These are phyloP conservation scores for Podila minutissima DNA, from an alignment of 192 early-diverging fungal species.

Conservation along the genomic window DNA sequence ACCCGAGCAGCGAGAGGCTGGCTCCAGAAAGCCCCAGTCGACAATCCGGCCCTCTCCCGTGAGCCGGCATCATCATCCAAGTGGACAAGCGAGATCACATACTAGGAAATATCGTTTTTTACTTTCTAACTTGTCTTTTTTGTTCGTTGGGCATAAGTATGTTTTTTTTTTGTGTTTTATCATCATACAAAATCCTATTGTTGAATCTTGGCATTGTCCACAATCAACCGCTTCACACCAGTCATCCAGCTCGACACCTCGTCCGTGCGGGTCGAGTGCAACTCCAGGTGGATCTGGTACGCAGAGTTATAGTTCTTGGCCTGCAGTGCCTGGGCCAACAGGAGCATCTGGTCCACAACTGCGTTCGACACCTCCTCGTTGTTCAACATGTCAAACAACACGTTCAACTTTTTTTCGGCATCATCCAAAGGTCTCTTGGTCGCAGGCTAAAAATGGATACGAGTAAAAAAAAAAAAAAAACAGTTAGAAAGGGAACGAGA, in stretches of 20 bases:
- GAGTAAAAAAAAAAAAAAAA: neutral
- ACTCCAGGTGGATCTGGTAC: conserved; percentile 47
- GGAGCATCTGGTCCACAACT: conserved; percentile 69
- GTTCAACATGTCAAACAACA: conserved; percentile 89
- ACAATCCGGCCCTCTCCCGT: too few species aligned
- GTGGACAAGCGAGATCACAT: too few species aligned
- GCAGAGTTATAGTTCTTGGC: conserved; percentile 51
- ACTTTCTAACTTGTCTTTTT: too few species aligned
- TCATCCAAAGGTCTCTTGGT: conserved; percentile 85
- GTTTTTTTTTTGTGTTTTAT: too few species aligned
- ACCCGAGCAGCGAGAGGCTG: too few species aligned
- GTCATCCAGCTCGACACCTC: conserved; percentile 53
- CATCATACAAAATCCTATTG: conserved; percentile 7
- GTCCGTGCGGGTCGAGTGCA: conserved; percentile 47
- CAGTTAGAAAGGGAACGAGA: conserved; percentile 1
- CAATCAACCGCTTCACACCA: conserved; percentile 49
- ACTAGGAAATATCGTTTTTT: too few species aligned
- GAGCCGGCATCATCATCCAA: too few species aligned
- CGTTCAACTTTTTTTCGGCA: conserved; percentile 82
- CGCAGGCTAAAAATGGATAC: conserved; percentile 56
- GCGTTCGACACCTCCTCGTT: conserved; percentile 72
- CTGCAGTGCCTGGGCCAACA: conserved; percentile 66
- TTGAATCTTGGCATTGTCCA: conserved; percentile 41
- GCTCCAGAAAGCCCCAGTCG: too few species aligned
- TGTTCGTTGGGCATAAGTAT: too few species aligned